Base-by-base conservation (phyloP, 805 yeast species). In the Alloascoidea hylecoeti region DNA sequence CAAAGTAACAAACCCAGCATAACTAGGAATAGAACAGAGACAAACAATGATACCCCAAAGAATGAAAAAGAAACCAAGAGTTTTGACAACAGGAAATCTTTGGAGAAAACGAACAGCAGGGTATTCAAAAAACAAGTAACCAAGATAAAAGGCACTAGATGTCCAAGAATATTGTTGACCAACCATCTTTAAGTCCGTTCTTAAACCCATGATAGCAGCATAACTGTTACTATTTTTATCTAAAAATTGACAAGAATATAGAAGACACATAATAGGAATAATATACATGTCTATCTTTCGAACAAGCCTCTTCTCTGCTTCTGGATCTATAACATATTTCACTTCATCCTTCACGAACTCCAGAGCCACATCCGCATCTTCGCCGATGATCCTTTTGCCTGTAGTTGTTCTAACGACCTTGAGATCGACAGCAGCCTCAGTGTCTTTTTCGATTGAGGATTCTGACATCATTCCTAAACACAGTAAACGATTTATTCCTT, bases 71-170 rank as follows among this genome's bases (percentile, higher is more conserved):
- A 53, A 42, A 6, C 70, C 58, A 3, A 68, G 60, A 3, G 73
- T 55, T 44, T 70, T 72, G 3, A 75, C 65, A 44, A 78, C 61
- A 2, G 78, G 79, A 37, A 73, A 66, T 39, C 60, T 61, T 51
- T 79, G 86, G 17, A 75, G 49, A 1, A 65, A 36, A 36, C 57
- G 48, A 6, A 61, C 52, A 2, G 69, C 63, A 3, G 75, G 71
- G 39, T 68, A 55, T 46, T 73, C 77, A 48, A 73, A 76, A 5
- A 58, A 60, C 36, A 79, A 52, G 49, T 77, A 80, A 2, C 86
- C 88, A 30, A 79, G 51, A 48, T 75, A 75, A 45, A 75, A 76
- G 5, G 72, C 65, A 1, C 77, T 63, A n/a, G 78, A 72, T 13
- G 68, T 55, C 76, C 80, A 70, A 37, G 9, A 9, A 23, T 23